A percentile compares a stretch with the other conserved stretches of the same genome.
These are phyloP conservation scores for Aurifilum marmelostoma DNA, from an alignment of 2,329 filamentous ascomycete genomes.

Conservation along the genomic window DNA sequence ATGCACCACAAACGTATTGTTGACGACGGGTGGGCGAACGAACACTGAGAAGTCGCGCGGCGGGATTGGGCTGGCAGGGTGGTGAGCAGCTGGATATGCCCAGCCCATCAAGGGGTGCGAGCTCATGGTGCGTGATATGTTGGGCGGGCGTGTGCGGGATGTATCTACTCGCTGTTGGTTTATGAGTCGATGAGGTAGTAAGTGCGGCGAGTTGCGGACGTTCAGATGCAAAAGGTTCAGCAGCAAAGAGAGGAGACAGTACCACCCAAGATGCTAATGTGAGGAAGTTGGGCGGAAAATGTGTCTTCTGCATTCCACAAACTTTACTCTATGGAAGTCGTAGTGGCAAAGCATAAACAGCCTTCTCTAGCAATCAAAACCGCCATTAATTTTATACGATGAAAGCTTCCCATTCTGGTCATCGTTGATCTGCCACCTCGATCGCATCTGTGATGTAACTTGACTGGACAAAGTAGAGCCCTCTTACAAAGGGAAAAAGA, in stretches of 20 bases:
- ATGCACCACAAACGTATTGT: not conserved
- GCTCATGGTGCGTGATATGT: not conserved
- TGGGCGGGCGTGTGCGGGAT: not conserved
- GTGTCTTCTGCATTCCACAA: not conserved
- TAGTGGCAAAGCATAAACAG: not conserved
- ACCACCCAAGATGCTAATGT: not conserved
- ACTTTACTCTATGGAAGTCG: not conserved
- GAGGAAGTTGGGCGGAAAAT: slow-evolving; percentile 22
- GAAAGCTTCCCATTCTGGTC: not conserved
- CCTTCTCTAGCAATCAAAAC: not conserved
- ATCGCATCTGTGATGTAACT: not conserved
- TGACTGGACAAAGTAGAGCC: not conserved
- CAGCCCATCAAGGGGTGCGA: not conserved
- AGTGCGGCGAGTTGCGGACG: not conserved
- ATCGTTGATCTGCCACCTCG: not conserved
- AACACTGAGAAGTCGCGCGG: not conserved
- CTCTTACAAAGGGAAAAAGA: not conserved
- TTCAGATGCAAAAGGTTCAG: not conserved
- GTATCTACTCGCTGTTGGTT: not conserved
- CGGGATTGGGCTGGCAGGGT: not conserved
- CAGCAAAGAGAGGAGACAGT: not conserved
- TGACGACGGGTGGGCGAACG: not conserved
- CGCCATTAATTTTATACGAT: not conserved
- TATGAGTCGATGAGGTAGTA: not conserved
- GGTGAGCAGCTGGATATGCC: not conserved